Base-by-base conservation (phyloP, 805 yeast species). In the Torulaspora franciscae region DNA sequence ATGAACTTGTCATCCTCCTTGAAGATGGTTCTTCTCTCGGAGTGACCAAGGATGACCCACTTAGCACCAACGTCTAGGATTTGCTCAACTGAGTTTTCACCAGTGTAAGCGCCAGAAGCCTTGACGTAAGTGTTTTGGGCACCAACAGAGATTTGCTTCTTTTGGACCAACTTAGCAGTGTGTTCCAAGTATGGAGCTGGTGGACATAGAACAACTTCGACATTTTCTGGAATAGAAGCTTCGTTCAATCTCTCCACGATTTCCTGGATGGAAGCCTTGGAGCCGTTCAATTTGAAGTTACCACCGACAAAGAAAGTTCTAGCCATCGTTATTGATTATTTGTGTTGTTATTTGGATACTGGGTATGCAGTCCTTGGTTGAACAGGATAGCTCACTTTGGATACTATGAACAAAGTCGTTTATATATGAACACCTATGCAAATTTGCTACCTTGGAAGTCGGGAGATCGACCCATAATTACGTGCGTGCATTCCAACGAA, bases 221-320 rank as follows among this genome's bases (percentile, higher is more conserved):
- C 91, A 63, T 82, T 74, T 42, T 77, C 62, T 55, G 95, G 85
- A 57, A 93, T 74, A 41, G 79, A 74, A 55, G 95, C 84, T 43
- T 71, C 67, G 79, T 91, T 91, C 66, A 93, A 79, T 73, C 81
- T 75, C 55, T 81, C 90, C 52, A 91, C 83, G 66, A 93, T 90
- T 58, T 79, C 72, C 69, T 80, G 79, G 70, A 93, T 85, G 60
- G 93, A 84, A 61, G 77, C 79, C 73, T 82, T 83, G 66, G 95
- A 74, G 68, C 99, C 99, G 80, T 93, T 93, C 87, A 93, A 83
- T 74, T 93, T 93, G 81, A 93, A 91, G 89, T 93, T 93, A 66
- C 99, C 99, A 62, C 99, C 99, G 66, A 93, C 96, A 71, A 93
- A 90, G 76, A 91, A 93, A 71, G 77, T 79, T 74, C 95, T 85